phyloP scores from a whole-genome alignment of 2,329 filamentous ascomycete genomes.

The Fusarium haematococcum region DNA sequence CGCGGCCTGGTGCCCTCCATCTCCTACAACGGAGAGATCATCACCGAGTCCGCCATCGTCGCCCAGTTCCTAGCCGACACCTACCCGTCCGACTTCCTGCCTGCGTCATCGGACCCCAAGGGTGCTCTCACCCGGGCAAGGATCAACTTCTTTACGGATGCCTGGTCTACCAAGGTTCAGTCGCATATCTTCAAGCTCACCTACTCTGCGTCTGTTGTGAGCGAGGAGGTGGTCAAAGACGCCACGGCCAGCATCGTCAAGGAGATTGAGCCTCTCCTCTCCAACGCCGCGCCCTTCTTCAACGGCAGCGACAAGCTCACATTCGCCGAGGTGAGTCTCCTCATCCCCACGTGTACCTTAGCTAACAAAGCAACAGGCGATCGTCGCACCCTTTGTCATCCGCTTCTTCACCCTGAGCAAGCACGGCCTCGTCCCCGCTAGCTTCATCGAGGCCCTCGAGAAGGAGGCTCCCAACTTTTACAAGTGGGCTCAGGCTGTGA shows the following conservation, averaged over 20 bases:
- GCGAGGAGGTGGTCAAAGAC: conserved; percentile 59
- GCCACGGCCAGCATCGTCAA: conserved; percentile 70
- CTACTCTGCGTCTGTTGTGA: conserved; percentile 57
- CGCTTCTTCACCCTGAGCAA: conserved; percentile 68
- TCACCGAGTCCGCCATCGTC: conserved; percentile 81
- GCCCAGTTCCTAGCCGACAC: conserved; percentile 77
- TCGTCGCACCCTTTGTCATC: conserved; percentile 75
- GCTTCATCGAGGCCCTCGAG: conserved; percentile 59
- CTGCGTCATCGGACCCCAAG: conserved; percentile 62
- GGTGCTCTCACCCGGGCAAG: conserved; percentile 73
- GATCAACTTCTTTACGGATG: conserved; percentile 78
- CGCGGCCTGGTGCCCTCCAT: conserved; percentile 81
- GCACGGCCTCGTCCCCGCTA: conserved; percentile 64
- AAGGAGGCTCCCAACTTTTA: conserved; percentile 73
- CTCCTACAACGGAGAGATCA: conserved; percentile 73
- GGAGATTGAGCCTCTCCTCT: conserved; percentile 79
- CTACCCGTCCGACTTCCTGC: conserved; percentile 75
- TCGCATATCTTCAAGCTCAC: conserved; percentile 59
- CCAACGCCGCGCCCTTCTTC: conserved; percentile 69
- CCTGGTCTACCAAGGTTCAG: conserved; percentile 73
- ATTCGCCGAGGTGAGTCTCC: conserved; percentile 73
- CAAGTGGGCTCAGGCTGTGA: conserved; percentile 73
- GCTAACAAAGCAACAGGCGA: conserved; percentile 56
- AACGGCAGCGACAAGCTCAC: conserved; percentile 74
- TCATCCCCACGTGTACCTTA: not conserved